Evolutionary conservation across 192 early-diverging fungal genomes (phyloP).

Genomic region (Gamsiella multidivaricata): DNA sequence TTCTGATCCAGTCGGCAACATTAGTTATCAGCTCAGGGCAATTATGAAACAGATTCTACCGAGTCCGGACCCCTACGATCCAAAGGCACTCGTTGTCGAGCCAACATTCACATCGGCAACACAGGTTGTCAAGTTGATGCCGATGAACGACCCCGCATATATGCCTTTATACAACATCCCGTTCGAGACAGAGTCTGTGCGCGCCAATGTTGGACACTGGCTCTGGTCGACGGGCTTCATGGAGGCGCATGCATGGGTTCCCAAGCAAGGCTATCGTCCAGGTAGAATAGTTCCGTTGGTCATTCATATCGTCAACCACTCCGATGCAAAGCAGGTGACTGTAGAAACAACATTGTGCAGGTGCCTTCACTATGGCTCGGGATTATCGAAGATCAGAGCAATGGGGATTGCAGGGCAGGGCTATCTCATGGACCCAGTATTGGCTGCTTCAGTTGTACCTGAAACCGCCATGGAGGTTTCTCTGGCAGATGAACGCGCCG

Average conservation of each 20-base stretch:
- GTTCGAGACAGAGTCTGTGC: conserved; percentile 42
- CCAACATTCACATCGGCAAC: conserved; percentile 36
- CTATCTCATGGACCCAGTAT: conserved; percentile 17
- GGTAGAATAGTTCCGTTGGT: conserved; percentile 45
- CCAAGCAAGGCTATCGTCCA: conserved; percentile 49
- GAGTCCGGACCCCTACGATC: conserved; percentile 35
- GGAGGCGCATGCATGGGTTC: conserved; percentile 51
- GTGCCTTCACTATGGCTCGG: conserved; percentile 43
- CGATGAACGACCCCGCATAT: conserved; percentile 41
- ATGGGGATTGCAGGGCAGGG: conserved; percentile 37
- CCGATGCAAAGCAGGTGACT: conserved; percentile 38
- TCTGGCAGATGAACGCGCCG: not conserved
- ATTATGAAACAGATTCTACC: conserved; percentile 53
- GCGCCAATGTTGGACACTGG: conserved; percentile 50
- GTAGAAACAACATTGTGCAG: conserved; percentile 49
- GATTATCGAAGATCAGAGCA: conserved; percentile 30
- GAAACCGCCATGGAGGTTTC: not conserved
- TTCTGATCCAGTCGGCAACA: conserved; percentile 34
- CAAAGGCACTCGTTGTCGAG: conserved; percentile 26
- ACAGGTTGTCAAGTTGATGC: conserved; percentile 45
- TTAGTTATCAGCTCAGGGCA: conserved; percentile 42
- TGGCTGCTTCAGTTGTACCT: not conserved
- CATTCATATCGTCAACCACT: conserved; percentile 52
- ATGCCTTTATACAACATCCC: conserved; percentile 45
- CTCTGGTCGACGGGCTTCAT: conserved; percentile 52